Evolutionary conservation across 176 grass and related monocot genomes (phyloP).

Genomic region (Musa schizocarpa): DNA sequence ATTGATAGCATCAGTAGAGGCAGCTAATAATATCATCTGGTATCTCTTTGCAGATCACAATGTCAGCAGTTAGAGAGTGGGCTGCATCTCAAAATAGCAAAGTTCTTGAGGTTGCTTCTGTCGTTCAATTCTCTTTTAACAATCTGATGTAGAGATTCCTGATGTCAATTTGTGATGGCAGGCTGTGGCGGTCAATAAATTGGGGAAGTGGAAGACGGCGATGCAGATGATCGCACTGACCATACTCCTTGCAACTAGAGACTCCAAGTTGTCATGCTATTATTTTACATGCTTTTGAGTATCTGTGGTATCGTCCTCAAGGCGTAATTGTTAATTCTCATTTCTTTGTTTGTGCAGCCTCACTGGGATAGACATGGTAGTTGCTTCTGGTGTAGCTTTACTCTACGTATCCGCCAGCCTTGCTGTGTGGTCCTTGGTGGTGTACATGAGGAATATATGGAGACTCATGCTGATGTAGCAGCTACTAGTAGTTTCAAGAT

Average conservation of each 20-base stretch:
- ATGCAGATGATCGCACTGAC: slow-evolving; percentile 83
- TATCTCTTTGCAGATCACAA: slow-evolving; percentile 70
- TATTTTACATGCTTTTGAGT: neutral
- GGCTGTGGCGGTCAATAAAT: slow-evolving; percentile 92
- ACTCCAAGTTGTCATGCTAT: slow-evolving; percentile 41
- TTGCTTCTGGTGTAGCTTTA: slow-evolving; percentile 45
- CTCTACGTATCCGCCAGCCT: slow-evolving; percentile 87
- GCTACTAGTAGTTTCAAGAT: neutral
- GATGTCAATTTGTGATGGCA: slow-evolving; percentile 12
- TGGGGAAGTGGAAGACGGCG: slow-evolving; percentile 94
- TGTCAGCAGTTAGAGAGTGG: slow-evolving; percentile 98
- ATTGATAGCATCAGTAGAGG: neutral
- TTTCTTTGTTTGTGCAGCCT: slow-evolving; percentile 37
- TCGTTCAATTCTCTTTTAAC: slow-evolving; percentile 2
- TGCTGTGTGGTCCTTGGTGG: slow-evolving; percentile 84
- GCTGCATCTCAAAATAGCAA: slow-evolving; percentile 86
- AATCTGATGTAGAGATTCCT: neutral
- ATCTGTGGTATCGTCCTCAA: neutral
- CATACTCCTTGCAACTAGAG: slow-evolving; percentile 79
- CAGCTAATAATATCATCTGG: neutral
- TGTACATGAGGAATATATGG: slow-evolving; percentile 95
- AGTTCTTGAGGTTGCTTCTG: slow-evolving; percentile 70
- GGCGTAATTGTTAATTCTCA: neutral
- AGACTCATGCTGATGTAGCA: slow-evolving; percentile 77
- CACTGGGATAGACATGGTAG: slow-evolving; percentile 33